Conservation (phyloP, 2,329 filamentous ascomycete species). For the Aciculosporium take region DNA sequence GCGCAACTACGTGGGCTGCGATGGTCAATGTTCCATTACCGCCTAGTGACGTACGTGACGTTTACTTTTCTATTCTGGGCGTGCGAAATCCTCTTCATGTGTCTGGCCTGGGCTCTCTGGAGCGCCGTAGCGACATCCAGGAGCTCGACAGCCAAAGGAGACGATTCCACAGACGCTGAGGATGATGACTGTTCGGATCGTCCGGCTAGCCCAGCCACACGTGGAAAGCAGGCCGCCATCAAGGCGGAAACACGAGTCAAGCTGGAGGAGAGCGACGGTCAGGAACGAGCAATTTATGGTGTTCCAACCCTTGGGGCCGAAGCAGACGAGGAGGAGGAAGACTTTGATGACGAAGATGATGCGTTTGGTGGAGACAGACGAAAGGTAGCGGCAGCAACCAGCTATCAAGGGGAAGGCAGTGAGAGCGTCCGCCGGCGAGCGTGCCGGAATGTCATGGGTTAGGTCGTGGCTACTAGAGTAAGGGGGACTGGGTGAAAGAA, state of each 20-base stretch:
- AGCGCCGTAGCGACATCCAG: conserved; percentile 18
- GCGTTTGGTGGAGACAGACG: conserved; percentile 14
- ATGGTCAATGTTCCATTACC: conserved; percentile 79
- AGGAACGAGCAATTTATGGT: conserved; percentile 17
- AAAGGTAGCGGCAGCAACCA: conserved; percentile 41
- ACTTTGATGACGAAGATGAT: conserved; percentile 24
- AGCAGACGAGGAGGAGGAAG: conserved; percentile 34
- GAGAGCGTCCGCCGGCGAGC: conserved; percentile 18
- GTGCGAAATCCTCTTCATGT: conserved; percentile 54
- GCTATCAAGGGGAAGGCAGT: conserved; percentile 28
- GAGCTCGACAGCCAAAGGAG: conserved; percentile 5
- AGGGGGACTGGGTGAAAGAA: conserved; percentile 1
- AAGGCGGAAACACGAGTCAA: conserved; percentile 27
- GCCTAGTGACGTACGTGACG: conserved; percentile 51
- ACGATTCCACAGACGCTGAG: conserved; percentile 6
- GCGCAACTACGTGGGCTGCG: conserved; percentile 64
- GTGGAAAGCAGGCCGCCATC: conserved; percentile 25
- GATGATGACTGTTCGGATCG: conserved; percentile 24
- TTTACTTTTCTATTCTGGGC: conserved; percentile 65
- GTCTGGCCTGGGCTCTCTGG: conserved; percentile 48
- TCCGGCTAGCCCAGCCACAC: conserved; percentile 29
- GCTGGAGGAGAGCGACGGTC: conserved; percentile 17
- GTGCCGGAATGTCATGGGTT: conserved; percentile 13
- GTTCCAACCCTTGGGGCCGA: conserved; percentile 23
- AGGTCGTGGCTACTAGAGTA: conserved; percentile 1